Evolutionary conservation across 1,284 basidiomycete species (phyloP).

Genomic region (Cryptococcus depauperatus): DNA sequence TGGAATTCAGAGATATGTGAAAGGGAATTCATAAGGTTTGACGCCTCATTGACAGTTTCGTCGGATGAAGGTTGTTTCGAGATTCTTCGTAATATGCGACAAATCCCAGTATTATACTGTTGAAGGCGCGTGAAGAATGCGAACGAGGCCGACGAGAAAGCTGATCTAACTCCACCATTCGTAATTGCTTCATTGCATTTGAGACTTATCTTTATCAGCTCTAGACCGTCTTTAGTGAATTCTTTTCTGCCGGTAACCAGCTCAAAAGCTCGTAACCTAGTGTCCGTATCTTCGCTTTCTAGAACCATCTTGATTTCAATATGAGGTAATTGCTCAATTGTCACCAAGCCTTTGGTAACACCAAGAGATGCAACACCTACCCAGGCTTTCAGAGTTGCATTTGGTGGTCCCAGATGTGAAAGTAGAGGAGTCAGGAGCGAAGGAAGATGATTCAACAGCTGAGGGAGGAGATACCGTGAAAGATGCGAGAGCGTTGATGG

Average conservation of each 20-base stretch:
- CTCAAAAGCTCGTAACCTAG: constrained; percentile 32
- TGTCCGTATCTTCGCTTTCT: constrained; percentile 22
- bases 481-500: neutral
- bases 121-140: constrained; percentile 30
- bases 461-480: neutral
- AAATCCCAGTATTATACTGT: constrained; percentile 15
- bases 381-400: constrained; percentile 26
- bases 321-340: constrained; percentile 18
- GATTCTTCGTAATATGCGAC: constrained; percentile 11
- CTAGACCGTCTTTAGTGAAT: constrained; percentile 15
- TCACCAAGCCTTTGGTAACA: constrained; percentile 19
- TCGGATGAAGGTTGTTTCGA: constrained; percentile 9
- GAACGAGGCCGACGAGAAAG: constrained; percentile 31
- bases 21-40: neutral
- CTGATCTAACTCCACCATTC: constrained; percentile 27
- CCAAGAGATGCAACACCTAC: constrained; percentile 32
- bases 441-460: constrained; percentile 9
- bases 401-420: constrained; percentile 6
- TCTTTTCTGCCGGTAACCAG: constrained; percentile 26
- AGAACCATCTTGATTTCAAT: constrained; percentile 23
- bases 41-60: neutral
- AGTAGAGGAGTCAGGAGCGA: constrained; percentile 26
- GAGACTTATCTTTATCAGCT: constrained; percentile 18
- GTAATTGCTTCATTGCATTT: constrained; percentile 16
- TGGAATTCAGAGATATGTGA: constrained; percentile 12